Base-by-base conservation (phyloP, 192 early-diverging fungal species). In the Podila epigama region DNA sequence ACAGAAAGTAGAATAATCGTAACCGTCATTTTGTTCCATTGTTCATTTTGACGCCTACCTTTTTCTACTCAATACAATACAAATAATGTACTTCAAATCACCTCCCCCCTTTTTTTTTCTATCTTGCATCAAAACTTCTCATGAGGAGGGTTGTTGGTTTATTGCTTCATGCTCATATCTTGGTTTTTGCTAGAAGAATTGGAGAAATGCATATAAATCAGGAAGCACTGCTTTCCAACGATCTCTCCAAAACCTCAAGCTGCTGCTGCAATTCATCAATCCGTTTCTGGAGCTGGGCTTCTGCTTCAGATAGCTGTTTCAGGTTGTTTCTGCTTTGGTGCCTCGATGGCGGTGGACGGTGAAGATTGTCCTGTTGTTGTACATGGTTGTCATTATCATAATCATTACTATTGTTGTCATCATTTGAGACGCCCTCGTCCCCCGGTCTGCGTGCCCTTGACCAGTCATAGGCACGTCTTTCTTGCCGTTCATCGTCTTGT, bases 1-100 rank as follows among this genome's bases (percentile, higher is more conserved):
- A 56, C 29, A 78, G 81, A 44, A 84, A 88, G 37, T 80, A 75
- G 55, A 60, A 32, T 58, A 32, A 32, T 11, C 10, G n/a, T 31
- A 0, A 18, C 29, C 0, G 29, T 10, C 52, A 2, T 12, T n/a
- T n/a, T n/a, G n/a, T n/a, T n/a, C n/a, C n/a, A n/a, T n/a, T n/a
- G n/a, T n/a, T n/a, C n/a, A n/a, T n/a, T n/a, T n/a, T n/a, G n/a
- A n/a, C n/a, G n/a, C n/a, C n/a, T n/a, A n/a, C n/a, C n/a, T n/a
- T n/a, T n/a, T n/a, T n/a, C n/a, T n/a, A n/a, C n/a, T n/a, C n/a
- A n/a, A n/a, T n/a, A n/a, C n/a, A n/a, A n/a, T n/a, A n/a, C n/a
- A n/a, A n/a, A n/a, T n/a, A n/a, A n/a, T n/a, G n/a, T n/a, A n/a
- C n/a, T n/a, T n/a, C n/a, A n/a, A n/a, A n/a, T n/a, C n/a, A n/a